These are phyloP conservation scores for Cephaloascus albidus DNA, from an alignment of 805 yeast species.

Conservation along the genomic window DNA sequence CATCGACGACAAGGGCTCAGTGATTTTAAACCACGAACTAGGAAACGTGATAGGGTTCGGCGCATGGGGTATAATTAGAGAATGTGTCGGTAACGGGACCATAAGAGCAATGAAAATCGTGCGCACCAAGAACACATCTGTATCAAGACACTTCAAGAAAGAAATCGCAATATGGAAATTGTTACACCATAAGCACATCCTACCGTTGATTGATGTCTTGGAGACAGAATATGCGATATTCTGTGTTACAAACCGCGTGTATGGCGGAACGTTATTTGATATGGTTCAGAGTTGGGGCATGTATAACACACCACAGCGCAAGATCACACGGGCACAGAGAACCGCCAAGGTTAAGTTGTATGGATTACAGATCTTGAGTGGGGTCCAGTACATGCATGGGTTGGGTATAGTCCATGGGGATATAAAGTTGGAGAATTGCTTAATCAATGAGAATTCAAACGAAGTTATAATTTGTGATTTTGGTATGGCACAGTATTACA, in stretches of 20 bases:
- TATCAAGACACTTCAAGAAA: constrained; percentile 50
- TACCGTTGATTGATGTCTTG: constrained; percentile 52
- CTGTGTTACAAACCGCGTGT: constrained; percentile 58
- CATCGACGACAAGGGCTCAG: constrained; percentile 60
- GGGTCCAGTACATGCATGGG: constrained; percentile 50
- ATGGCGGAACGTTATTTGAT: constrained; percentile 79
- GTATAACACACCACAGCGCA: constrained; percentile 16
- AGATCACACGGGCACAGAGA: constrained; percentile 20
- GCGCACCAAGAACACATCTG: constrained; percentile 27
- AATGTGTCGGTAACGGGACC: constrained; percentile 28
- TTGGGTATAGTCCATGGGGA: constrained; percentile 73
- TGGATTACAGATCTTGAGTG: constrained; percentile 45
- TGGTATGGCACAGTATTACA: constrained; percentile 58
- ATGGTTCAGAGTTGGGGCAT: constrained; percentile 62
- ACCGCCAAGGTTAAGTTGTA: constrained; percentile 19
- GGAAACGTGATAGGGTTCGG: constrained; percentile 82
- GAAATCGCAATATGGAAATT: constrained; percentile 74
- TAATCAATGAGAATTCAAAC: constrained; percentile 35
- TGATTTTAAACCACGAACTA: constrained; percentile 49
- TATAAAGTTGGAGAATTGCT: constrained; percentile 71
- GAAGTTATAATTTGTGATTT: constrained; percentile 72
- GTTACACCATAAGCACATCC: constrained; percentile 53
- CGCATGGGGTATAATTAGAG: constrained; percentile 83
- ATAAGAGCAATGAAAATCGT: constrained; percentile 18
- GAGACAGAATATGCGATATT: constrained; percentile 57